A percentile compares a stretch with the other conserved stretches of the same genome.
phyloP scores from a whole-genome alignment of 2,329 filamentous ascomycete genomes.

The Acrodontium crateriforme region DNA sequence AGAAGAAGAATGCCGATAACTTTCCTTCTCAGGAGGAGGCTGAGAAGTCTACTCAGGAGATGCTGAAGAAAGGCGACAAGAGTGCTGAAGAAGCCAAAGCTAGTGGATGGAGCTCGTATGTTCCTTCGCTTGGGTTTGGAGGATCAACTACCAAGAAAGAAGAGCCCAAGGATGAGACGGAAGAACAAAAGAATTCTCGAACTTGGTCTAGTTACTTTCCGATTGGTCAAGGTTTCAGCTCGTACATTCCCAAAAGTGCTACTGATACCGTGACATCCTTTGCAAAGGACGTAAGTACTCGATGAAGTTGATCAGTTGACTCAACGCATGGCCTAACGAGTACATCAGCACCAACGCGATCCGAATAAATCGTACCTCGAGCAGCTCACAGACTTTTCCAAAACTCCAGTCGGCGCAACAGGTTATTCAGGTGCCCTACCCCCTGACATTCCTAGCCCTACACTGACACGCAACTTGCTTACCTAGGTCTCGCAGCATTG shows the following conservation, averaged over 20 bases:
- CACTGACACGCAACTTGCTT: conserved; percentile 15
- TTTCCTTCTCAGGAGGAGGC: conserved; percentile 23
- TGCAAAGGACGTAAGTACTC: conserved; percentile 22
- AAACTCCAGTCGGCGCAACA: conserved; percentile 37
- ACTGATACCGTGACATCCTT: conserved; percentile 29
- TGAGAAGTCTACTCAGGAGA: conserved; percentile 18
- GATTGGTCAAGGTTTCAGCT: conserved; percentile 34
- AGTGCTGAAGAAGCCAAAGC: conserved; percentile 7
- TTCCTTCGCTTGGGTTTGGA: conserved; percentile 11
- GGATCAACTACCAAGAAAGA: conserved; percentile 11
- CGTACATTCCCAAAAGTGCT: conserved; percentile 32
- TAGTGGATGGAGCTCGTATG: conserved; percentile 19
- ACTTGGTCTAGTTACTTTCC: conserved; percentile 35
- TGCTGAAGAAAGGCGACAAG: conserved; percentile 11
- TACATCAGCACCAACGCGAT: conserved; percentile 27
- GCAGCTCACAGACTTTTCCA: conserved; percentile 36
- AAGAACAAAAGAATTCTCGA: conserved; percentile 22
- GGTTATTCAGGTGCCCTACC: conserved; percentile 14
- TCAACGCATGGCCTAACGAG: conserved; percentile 1
- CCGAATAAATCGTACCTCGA: conserved; percentile 35
- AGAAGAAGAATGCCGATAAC: conserved; percentile 15
- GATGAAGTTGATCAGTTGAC: background rate
- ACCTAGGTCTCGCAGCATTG: conserved; percentile 24
- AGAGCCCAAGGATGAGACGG: conserved; percentile 13
- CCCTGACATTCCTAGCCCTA: conserved; percentile 2